Base-by-base conservation (phyloP, 805 yeast genomes). In the Hanseniaspora occidentalis region DNA sequence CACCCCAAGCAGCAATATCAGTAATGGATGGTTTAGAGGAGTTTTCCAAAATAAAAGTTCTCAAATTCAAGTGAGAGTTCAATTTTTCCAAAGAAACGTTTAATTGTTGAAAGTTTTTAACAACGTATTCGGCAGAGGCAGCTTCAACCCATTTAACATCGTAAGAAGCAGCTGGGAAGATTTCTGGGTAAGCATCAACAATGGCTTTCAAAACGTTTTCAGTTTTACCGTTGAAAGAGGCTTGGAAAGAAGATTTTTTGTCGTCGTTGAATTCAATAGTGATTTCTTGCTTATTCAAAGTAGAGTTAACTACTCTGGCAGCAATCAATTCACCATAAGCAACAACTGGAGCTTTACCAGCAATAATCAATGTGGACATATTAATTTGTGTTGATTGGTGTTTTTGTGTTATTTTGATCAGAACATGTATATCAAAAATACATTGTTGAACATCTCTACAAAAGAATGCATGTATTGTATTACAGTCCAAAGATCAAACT, bases 1-100 rank as follows among this genome's bases (percentile, higher is more conserved):
- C 84, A 61, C 96, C 96, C 96, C 96, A 89, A 17, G 82, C 70
- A 13, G 89, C 83, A 45, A 85, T 68, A 62, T 89, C 98, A 40
- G 94, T 92, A 35, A 77, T 60, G 11, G 94, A 66, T 46, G 71
- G 65, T n/a, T 66, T 49, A 4, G 33, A n/a, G 18, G 19, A 29
- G 33, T 29, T 29, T 11, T 41, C 38, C 14, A 41, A 35, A 21
- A 26, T 33, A 27, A 37, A 41, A 6, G 96, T 74, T 57, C 95
- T 75, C 69, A 83, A 75, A 70, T 84, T 84, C 61, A 89, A 71
- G 60, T 80, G 88, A 36, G 78, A 63, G 51, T 89, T 96, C 52
- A 89, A 69, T 54, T 73, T 71, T 61, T 84, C 95, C 57, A 89
- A 73, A 51, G 80, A 77, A 35, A 67, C 72, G 31, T 92, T 71